Conservation (phyloP, 441 rosid genomes). For the Adansonia madagascariensis region DNA sequence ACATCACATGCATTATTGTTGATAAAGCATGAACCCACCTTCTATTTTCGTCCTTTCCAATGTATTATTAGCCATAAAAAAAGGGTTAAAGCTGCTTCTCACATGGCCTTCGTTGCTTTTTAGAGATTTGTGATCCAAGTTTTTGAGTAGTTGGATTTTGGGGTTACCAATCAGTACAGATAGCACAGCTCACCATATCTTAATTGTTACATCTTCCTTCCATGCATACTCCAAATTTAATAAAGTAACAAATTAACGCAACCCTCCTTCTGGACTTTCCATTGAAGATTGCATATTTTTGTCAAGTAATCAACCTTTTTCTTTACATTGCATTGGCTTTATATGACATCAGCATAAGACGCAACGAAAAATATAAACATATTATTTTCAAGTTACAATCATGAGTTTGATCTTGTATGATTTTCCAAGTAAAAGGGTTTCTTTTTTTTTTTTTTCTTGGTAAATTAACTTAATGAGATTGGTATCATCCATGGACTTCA, state of each 20-base stretch:
- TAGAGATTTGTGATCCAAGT: constrained; percentile 26
- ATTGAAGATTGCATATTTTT: not conserved
- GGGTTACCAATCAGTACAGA: constrained; percentile 18
- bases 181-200: constrained; percentile 30
- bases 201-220: not conserved
- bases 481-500: not conserved
- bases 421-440: not conserved
- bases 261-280: not conserved
- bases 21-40: constrained; percentile 35
- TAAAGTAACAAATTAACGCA: constrained; percentile 1
- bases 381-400: constrained; percentile 2
- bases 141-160: constrained; percentile 19
- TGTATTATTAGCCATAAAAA: constrained; percentile 31
- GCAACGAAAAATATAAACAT: not conserved
- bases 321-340: not conserved
- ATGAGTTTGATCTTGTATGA: constrained; percentile 2
- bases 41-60: constrained; percentile 29
- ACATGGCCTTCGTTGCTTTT: constrained; percentile 45
- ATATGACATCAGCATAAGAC: not conserved
- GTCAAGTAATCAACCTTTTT: not conserved
- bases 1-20: constrained; percentile 40
- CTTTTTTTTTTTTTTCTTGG: no score
- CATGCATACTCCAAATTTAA: not conserved
- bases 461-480: no score
- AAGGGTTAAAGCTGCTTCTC: constrained; percentile 44